Conservation (phyloP, 2,329 filamentous ascomycete species). For the Ophiocordyceps camponoti-floridani region DNA sequence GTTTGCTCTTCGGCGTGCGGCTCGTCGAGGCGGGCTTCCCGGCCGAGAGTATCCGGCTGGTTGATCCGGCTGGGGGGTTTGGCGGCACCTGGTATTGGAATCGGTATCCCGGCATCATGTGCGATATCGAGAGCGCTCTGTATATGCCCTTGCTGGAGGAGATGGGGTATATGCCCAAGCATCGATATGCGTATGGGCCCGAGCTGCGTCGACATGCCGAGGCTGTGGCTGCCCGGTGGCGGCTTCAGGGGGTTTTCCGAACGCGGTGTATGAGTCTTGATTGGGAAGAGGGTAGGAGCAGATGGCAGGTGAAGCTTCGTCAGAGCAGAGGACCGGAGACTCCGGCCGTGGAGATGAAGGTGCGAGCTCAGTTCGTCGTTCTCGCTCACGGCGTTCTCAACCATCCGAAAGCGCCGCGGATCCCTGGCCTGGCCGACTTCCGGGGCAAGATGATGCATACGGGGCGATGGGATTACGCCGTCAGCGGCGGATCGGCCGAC, state of each 20-base stretch:
- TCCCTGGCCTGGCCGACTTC: conserved; percentile 22
- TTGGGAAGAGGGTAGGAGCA: conserved; percentile 25
- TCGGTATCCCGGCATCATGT: conserved; percentile 29
- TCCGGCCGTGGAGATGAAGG: conserved; percentile 8
- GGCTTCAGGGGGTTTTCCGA: conserved; percentile 21
- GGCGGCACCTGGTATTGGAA: conserved; percentile 37
- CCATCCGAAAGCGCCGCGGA: conserved; percentile 22
- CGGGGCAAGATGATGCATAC: conserved; percentile 25
- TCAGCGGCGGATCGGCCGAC: conserved; percentile 21
- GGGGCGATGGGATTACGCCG: conserved; percentile 24
- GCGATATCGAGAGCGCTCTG: conserved; percentile 41
- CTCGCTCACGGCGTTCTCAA: conserved; percentile 20
- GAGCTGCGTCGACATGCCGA: conserved; percentile 25
- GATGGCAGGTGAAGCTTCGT: conserved; percentile 7
- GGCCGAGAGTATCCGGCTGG: conserved; percentile 18
- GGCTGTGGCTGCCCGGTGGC: conserved; percentile 21
- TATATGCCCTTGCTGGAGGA: conserved; percentile 44
- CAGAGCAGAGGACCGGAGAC: conserved; percentile 9
- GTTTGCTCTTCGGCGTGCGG: conserved; percentile 12
- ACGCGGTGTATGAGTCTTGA: conserved; percentile 18
- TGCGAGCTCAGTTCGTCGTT: conserved; percentile 20
- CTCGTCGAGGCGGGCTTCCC: conserved; percentile 8
- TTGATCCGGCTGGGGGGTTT: conserved; percentile 24
- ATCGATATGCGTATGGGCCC: conserved; percentile 23
- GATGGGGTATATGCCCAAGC: conserved; percentile 36